Evolutionary conservation across 2,329 filamentous ascomycete species (phyloP).

Genomic region (Zalaria sp.): DNA sequence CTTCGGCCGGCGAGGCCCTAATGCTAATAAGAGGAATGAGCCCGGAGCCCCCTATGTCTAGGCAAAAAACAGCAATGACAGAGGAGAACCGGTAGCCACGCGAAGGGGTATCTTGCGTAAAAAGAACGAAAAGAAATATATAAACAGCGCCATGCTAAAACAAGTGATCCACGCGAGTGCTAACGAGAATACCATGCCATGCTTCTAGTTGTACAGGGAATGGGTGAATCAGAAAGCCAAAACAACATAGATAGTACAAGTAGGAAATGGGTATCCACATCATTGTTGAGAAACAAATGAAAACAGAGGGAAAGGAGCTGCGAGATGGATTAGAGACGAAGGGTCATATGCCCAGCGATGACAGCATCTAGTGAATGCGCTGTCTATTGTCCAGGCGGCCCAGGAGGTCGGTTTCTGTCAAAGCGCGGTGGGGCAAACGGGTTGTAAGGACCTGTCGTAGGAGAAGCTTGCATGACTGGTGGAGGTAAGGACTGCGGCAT

Average conservation of each 20-base stretch:
- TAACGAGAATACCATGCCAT: too few relatives aligned
- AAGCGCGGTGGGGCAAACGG: constrained; percentile 12
- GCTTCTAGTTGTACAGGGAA: background rate
- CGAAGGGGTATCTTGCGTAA: background rate
- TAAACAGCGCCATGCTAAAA: background rate
- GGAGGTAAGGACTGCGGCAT: constrained; percentile 1
- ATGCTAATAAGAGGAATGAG: background rate
- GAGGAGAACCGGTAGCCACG: background rate
- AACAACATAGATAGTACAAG: background rate
- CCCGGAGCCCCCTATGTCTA: background rate
- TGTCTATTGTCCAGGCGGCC: background rate
- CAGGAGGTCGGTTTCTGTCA: background rate
- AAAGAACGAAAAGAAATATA: background rate
- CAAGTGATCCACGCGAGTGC: background rate
- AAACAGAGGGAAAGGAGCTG: background rate
- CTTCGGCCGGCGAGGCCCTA: background rate
- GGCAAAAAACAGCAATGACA: background rate
- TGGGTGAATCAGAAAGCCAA: background rate
- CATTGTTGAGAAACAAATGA: background rate
- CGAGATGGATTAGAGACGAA: background rate
- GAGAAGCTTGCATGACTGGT: constrained; percentile 17
- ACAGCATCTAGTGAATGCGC: background rate
- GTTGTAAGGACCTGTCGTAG: constrained; percentile 19
- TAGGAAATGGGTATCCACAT: background rate
- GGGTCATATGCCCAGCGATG: background rate